Evolutionary conservation across 352 stramenopile genomes (phyloP).

Genomic region (Lagenidium sp.): DNA sequence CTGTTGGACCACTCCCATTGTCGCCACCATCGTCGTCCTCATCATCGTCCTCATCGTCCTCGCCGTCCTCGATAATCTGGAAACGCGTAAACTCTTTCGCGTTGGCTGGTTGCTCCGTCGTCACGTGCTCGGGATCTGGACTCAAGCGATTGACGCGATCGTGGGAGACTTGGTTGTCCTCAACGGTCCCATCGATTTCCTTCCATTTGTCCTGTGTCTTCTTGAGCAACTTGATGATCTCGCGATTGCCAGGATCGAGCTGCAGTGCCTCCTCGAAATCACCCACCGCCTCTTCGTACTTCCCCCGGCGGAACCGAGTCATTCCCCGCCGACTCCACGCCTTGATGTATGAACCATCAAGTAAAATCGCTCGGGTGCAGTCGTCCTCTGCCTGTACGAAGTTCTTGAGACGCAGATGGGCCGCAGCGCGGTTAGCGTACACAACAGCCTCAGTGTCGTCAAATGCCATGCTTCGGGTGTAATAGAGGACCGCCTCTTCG

Average conservation of each 20-base stretch:
- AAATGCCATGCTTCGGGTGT: slow-evolving; percentile 85
- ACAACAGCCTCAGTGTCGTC: slow-evolving; percentile 64
- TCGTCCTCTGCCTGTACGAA: slow-evolving; percentile 85
- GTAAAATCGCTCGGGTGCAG: slow-evolving; percentile 57
- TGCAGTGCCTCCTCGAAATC: slow-evolving; percentile 72
- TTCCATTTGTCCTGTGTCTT: slow-evolving; percentile 62
- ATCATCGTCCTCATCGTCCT: slow-evolving; percentile 25
- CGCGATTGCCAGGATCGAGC: slow-evolving; percentile 55
- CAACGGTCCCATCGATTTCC: slow-evolving; percentile 41
- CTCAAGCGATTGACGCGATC: slow-evolving; percentile 1
- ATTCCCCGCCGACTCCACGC: slow-evolving; percentile 82
- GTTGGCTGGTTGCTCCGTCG: slow-evolving; percentile 1
- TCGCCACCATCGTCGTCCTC: background rate
- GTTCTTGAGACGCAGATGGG: slow-evolving; percentile 68
- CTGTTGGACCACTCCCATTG: no score
- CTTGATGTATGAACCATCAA: slow-evolving; percentile 86
- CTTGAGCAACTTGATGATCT: slow-evolving; percentile 76
- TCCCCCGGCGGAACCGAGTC: slow-evolving; percentile 78
- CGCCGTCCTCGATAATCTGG: slow-evolving; percentile 40
- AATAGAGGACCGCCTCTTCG: slow-evolving; percentile 80
- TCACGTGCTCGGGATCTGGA: background rate
- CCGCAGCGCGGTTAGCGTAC: slow-evolving; percentile 85
- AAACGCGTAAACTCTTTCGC: slow-evolving; percentile 41
- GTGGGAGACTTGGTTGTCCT: slow-evolving; percentile 20
- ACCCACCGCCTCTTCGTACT: slow-evolving; percentile 70